Evolutionary conservation across 1,139 yeast genomes (phyloP).

Genomic region (Suhomyces guaymorum): DNA sequence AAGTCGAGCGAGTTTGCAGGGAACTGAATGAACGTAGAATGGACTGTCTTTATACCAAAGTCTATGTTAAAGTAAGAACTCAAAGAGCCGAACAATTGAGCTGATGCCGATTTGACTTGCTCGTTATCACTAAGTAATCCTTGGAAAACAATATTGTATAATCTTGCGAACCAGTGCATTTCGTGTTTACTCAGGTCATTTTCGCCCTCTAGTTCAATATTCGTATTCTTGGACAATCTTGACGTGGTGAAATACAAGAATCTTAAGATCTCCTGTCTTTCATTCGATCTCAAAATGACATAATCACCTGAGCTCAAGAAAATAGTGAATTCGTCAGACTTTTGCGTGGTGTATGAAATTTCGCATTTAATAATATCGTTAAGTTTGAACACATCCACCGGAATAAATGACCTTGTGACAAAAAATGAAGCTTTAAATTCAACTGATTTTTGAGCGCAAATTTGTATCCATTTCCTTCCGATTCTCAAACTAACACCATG

Average conservation of each 20-base stretch:
- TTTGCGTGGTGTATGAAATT: constrained; percentile 34
- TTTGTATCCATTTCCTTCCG: constrained; percentile 69
- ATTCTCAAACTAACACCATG: constrained; percentile 61
- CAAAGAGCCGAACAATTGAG: constrained; percentile 62
- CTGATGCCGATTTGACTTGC: constrained; percentile 64
- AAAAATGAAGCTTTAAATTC: constrained; percentile 23
- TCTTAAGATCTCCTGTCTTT: constrained; percentile 67
- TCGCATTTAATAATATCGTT: constrained; percentile 54
- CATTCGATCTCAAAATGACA: constrained; percentile 58
- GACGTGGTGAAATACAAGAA: constrained; percentile 67
- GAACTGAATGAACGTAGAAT: constrained; percentile 65
- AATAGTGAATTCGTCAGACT: constrained; percentile 54
- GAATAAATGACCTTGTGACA: constrained; percentile 38
- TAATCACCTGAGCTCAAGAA: constrained; percentile 45
- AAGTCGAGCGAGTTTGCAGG: constrained; percentile 72
- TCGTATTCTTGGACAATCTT: constrained; percentile 40
- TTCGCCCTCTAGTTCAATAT: constrained; percentile 18
- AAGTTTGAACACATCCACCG: constrained; percentile 56
- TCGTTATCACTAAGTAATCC: constrained; percentile 64
- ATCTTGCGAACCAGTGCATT: constrained; percentile 54
- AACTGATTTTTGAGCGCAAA: constrained; percentile 40
- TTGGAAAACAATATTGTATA: constrained; percentile 65
- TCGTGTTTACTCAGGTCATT: constrained; percentile 10
- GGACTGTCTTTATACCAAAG: constrained; percentile 57
- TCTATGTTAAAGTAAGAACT: constrained; percentile 61